Percentiles rank a stretch among this genome's conserved stretches.
Evolutionary conservation across 768 basidiomycete species (phyloP).

Genomic region (Amyloporia xantha): DNA sequence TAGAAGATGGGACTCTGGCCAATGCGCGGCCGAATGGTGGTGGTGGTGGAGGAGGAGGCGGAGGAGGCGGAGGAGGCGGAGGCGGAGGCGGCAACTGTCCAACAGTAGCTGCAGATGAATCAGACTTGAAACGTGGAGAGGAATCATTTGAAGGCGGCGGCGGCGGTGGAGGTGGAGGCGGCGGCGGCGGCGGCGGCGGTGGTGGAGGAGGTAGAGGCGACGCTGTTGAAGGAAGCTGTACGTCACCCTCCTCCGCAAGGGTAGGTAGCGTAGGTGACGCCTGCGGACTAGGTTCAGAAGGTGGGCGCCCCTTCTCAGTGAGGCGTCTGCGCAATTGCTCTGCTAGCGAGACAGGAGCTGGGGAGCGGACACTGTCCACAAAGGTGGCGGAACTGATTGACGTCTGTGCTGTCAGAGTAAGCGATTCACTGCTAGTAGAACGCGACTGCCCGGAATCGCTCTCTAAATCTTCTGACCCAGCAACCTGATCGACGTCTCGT

Average conservation of each 20-base stretch:
- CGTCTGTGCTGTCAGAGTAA: slow-evolving; percentile 51
- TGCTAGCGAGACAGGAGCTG: slow-evolving; percentile 43
- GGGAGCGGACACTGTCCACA: slow-evolving; percentile 29
- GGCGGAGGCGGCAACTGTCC: slow-evolving; percentile 25
- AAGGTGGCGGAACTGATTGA: slow-evolving; percentile 45
- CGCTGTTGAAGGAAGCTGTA: slow-evolving; percentile 20
- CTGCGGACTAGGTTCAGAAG: slow-evolving; percentile 32
- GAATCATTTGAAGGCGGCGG: slow-evolving; percentile 10
- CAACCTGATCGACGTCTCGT: slow-evolving; percentile 25
- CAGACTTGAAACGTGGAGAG: no score
- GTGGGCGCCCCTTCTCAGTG: slow-evolving; percentile 38
- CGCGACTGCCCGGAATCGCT: slow-evolving; percentile 41
- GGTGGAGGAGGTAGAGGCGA: slow-evolving; percentile 24
- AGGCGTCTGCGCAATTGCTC: slow-evolving; percentile 61
- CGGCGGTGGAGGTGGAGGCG: slow-evolving; percentile 31
- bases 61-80: slow-evolving; percentile 29
- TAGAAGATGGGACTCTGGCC: slow-evolving; percentile 21
- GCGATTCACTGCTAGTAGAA: slow-evolving; percentile 36
- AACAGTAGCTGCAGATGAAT: slow-evolving; percentile 22
- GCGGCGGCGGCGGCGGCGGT: slow-evolving; percentile 24
- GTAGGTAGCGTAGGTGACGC: slow-evolving; percentile 28
- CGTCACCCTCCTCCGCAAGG: slow-evolving; percentile 34
- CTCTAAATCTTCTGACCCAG: slow-evolving; percentile 28
- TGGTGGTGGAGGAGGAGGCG: slow-evolving; percentile 24
- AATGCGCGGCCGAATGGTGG: slow-evolving; percentile 19